phyloP scores from a whole-genome alignment of 306 rosid species.

The Inga laurina region DNA sequence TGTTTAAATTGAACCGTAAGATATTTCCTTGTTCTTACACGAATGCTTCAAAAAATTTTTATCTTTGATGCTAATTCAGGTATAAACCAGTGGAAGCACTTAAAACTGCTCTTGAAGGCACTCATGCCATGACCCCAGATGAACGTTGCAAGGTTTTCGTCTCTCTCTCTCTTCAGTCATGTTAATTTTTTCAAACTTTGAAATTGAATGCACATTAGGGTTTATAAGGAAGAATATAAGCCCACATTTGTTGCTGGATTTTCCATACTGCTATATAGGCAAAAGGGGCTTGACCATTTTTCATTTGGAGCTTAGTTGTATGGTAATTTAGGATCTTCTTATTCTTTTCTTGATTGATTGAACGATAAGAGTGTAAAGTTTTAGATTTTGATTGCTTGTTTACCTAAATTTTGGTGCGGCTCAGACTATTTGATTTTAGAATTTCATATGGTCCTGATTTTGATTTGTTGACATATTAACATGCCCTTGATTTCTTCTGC shows the following conservation, averaged over 20 bases:
- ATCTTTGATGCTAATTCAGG: slow-evolving; percentile 42
- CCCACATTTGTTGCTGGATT: background rate
- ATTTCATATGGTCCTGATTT: background rate
- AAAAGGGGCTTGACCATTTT: background rate
- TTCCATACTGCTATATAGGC: background rate
- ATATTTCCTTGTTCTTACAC: background rate
- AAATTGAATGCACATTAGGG: background rate
- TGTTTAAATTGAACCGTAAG: background rate
- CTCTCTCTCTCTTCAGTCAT: background rate
- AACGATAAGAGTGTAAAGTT: background rate
- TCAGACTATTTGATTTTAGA: background rate
- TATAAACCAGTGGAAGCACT: slow-evolving; percentile 85
- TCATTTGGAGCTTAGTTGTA: slow-evolving; percentile 5
- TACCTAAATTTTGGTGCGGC: background rate
- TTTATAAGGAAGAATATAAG: background rate
- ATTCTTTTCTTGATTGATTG: background rate
- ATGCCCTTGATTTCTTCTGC: background rate
- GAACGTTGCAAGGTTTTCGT: slow-evolving; percentile 88
- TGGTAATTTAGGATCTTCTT: slow-evolving; percentile 21
- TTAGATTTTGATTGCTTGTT: background rate
- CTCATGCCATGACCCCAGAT: slow-evolving; percentile 80
- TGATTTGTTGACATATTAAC: background rate
- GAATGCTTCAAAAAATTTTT: background rate
- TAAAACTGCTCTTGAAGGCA: slow-evolving; percentile 97
- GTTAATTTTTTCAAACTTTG: background rate